Base-by-base conservation (phyloP, 2,329 filamentous ascomycete species). In the Diatrype stigma region DNA sequence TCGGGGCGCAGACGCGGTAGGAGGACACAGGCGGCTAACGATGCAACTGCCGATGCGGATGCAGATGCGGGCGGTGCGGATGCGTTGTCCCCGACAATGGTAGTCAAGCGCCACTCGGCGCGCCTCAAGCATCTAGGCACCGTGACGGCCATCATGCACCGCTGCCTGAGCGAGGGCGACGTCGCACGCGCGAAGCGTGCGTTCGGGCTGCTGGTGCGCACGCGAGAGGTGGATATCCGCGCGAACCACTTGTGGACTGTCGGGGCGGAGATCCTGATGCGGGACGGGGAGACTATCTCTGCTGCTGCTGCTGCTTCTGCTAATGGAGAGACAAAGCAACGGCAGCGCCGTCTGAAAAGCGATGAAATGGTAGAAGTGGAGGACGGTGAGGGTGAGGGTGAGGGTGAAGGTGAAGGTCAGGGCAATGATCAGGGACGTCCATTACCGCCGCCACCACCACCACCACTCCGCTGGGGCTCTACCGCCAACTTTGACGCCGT, bases 241-340 rank as follows among this genome's bases (percentile, higher is more conserved):
- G 75, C 74, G 19, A 78, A 85, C 61, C 80, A 82, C 34, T 79
- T 87, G 57, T 96, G 92, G 93, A 86, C 86, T 14, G 79, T 96
- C 42, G 91, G 90, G 1, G 90, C 89, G 2, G 92, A 96, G 70
- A 81, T 96, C 19, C 71, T 96, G 50, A 83, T 96, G 71, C 81
- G 87, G 16, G 71, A 77, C 26, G 77, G 75, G 55, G 49, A 55
- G 67, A 35, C 34, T n/a, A 35, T 12, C 12, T 6, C 34, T 42
- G 21, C 49, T 45, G 32, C 26, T 10, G 26, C 26, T 10, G 26
- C 26, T 30, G 26, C 26, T 10, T 5, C 26, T 10, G 26, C 26
- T 30, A 10, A 30, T 30, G 6, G 26, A 30, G 26, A 30, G 26
- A 10, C 10, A 10, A 30, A 30, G 26, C 5, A 30, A 30, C 21